These are phyloP conservation scores for Ceratocystis papillata DNA, from an alignment of 2,329 filamentous ascomycete genomes.

Conservation along the genomic window DNA sequence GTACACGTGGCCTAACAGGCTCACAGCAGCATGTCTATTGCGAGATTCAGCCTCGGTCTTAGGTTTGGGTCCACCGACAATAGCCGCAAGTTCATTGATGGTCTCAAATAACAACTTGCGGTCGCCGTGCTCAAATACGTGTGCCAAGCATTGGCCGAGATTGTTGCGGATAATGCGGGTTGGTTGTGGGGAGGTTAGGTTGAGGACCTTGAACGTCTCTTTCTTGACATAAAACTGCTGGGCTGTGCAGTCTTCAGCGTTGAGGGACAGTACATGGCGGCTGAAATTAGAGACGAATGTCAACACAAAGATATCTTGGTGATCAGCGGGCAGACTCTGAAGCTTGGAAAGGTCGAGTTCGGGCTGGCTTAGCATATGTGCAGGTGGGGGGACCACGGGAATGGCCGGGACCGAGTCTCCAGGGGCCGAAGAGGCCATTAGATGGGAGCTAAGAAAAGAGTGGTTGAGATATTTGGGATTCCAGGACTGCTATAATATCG, in stretches of 20 bases:
- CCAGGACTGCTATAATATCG: too few species aligned
- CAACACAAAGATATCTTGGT: constrained; percentile 88
- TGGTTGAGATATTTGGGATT: neutral
- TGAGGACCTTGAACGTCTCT: constrained; percentile 87
- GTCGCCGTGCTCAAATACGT: constrained; percentile 75
- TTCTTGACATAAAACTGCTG: constrained; percentile 90
- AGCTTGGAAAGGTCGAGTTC: constrained; percentile 88
- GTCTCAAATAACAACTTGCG: constrained; percentile 88
- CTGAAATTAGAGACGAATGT: constrained; percentile 76
- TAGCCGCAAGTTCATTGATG: constrained; percentile 71
- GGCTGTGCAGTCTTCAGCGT: constrained; percentile 67
- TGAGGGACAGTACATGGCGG: constrained; percentile 64
- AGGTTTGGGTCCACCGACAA: constrained; percentile 62
- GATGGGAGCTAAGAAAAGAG: neutral
- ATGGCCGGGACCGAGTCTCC: constrained; percentile 16
- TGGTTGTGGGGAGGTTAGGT: constrained; percentile 66
- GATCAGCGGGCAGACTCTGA: constrained; percentile 77
- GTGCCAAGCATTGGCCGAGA: constrained; percentile 70
- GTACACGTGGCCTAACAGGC: constrained; percentile 80
- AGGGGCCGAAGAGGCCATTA: constrained; percentile 18
- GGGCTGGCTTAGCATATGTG: constrained; percentile 43
- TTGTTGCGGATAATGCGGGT: constrained; percentile 85
- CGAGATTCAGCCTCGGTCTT: constrained; percentile 65
- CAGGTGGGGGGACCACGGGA: constrained; percentile 27
- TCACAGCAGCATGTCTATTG: constrained; percentile 75